Evolutionary conservation across 768 basidiomycete genomes (phyloP).

Genomic region (Boletus subcaerulescens): DNA sequence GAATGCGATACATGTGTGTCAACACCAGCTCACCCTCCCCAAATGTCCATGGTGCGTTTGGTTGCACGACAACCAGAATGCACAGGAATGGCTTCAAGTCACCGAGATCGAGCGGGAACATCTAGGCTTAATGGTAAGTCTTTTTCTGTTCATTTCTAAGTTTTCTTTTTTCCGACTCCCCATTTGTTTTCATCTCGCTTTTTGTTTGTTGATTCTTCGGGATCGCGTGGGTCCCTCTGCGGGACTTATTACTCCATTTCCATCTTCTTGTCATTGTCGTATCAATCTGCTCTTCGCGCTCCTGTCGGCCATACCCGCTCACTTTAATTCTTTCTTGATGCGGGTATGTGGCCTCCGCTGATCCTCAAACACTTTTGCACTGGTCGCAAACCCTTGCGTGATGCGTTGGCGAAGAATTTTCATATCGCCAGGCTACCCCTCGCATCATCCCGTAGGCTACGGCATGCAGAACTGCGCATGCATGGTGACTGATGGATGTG

Average conservation of each 20-base stretch:
- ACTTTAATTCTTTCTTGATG: conserved; percentile 14
- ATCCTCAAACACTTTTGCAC: conserved; percentile 1
- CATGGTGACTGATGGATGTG: conserved; percentile 30
- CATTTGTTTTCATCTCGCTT: conserved; percentile 12
- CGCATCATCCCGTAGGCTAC: conserved; percentile 25
- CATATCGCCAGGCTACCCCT: conserved; percentile 15
- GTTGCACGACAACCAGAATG: conserved; percentile 28
- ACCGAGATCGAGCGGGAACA: conserved; percentile 33
- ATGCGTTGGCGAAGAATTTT: conserved; percentile 10
- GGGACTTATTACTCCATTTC: conserved; percentile 5
- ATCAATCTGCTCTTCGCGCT: conserved; percentile 7
- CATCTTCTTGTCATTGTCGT: not conserved
- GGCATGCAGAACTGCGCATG: conserved; percentile 25
- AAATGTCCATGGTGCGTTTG: conserved; percentile 20
- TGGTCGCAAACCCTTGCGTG: conserved; percentile 9
- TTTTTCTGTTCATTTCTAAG: not conserved
- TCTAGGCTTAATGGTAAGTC: conserved; percentile 26
- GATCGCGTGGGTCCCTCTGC: conserved; percentile 8
- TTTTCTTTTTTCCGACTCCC: conserved; percentile 1
- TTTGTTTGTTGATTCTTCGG: conserved; percentile 8
- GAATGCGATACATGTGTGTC: not conserved
- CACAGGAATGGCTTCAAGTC: conserved; percentile 32
- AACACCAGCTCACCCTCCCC: not conserved
- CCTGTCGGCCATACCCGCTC: conserved; percentile 5
- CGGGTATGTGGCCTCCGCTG: conserved; percentile 5